phyloP scores from a whole-genome alignment of 495 filamentous ascomycete species.

The Aspergillus affinis region DNA sequence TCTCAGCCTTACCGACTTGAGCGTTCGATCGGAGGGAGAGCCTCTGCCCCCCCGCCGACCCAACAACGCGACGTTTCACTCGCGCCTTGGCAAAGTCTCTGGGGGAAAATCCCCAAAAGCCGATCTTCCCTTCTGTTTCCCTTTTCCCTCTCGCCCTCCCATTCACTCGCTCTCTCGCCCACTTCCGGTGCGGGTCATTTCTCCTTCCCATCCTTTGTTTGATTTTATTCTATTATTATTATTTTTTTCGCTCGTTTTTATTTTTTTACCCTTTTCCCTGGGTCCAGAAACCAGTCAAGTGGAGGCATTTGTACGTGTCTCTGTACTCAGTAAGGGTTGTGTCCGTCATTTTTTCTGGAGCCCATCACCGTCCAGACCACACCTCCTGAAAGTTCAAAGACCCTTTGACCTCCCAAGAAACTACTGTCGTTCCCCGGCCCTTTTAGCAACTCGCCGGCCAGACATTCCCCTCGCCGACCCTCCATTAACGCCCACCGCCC shows the following conservation, averaged over 20 bases:
- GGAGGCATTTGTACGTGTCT: slow-evolving; percentile 14
- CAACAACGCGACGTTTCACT: slow-evolving; percentile 19
- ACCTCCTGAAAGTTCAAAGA: slow-evolving; percentile 16
- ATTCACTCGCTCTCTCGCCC: slow-evolving; percentile 5
- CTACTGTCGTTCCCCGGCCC: background rate
- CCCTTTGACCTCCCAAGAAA: no score
- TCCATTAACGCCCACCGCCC: slow-evolving; percentile 20
- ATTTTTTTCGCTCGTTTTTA: no score
- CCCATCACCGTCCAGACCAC: slow-evolving; percentile 11
- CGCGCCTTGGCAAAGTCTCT: slow-evolving; percentile 20
- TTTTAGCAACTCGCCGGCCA: background rate
- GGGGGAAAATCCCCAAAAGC: slow-evolving; percentile 4
- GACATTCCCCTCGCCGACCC: slow-evolving; percentile 6
- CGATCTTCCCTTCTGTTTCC: slow-evolving; percentile 5
- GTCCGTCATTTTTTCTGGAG: slow-evolving; percentile 3
- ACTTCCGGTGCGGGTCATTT: background rate
- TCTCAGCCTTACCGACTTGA: slow-evolving; percentile 22
- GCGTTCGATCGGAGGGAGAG: slow-evolving; percentile 21
- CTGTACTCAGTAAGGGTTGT: slow-evolving; percentile 6
- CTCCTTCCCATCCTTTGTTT: background rate
- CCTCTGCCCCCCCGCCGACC: slow-evolving; percentile 16
- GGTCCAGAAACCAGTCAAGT: slow-evolving; percentile 7
- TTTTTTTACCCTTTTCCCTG: background rate
- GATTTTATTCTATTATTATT: no score
- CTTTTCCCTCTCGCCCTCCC: slow-evolving; percentile 9